These are phyloP conservation scores for Canavalia gladiata DNA, from an alignment of 306 rosid genomes.

Conservation along the genomic window DNA sequence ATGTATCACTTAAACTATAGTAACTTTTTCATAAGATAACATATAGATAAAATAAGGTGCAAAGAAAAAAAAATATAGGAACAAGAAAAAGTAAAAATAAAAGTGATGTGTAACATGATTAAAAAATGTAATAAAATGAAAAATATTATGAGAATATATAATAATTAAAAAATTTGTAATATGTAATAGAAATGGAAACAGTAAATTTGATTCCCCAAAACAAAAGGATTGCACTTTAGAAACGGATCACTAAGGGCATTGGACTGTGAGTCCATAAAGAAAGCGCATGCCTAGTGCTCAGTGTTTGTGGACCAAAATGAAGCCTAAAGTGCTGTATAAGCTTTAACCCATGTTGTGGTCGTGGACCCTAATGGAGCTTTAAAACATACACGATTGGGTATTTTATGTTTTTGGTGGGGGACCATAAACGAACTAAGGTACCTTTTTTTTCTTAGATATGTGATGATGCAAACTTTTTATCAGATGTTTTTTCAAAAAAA, in stretches of 20 bases:
- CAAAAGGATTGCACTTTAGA: conserved; percentile 37
- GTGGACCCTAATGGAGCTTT: conserved; percentile 35
- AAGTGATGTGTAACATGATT: too few species aligned
- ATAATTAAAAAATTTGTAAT: neutral
- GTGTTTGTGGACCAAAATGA: conserved; percentile 52
- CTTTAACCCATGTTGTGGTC: neutral
- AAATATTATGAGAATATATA: too few species aligned
- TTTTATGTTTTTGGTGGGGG: conserved; percentile 38
- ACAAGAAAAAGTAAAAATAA: too few species aligned
- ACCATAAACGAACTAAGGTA: conserved; percentile 18
- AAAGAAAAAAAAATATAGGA: too few species aligned
- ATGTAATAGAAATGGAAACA: conserved; percentile 10
- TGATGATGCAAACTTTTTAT: conserved; percentile 6
- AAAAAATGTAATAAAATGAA: too few species aligned
- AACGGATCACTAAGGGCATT: conserved; percentile 40
- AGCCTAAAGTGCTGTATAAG: conserved; percentile 39
- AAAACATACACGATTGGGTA: neutral
- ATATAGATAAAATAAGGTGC: too few species aligned
- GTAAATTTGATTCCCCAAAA: conserved; percentile 10
- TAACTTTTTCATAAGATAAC: neutral
- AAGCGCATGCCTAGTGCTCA: conserved; percentile 34
- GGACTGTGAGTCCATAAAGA: conserved; percentile 43
- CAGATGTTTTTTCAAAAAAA: neutral
- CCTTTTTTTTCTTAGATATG: neutral
- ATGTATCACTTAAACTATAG: too few species aligned